Conservation (phyloP, 2,329 filamentous ascomycete genomes). For the Fusarium bactridioides region DNA sequence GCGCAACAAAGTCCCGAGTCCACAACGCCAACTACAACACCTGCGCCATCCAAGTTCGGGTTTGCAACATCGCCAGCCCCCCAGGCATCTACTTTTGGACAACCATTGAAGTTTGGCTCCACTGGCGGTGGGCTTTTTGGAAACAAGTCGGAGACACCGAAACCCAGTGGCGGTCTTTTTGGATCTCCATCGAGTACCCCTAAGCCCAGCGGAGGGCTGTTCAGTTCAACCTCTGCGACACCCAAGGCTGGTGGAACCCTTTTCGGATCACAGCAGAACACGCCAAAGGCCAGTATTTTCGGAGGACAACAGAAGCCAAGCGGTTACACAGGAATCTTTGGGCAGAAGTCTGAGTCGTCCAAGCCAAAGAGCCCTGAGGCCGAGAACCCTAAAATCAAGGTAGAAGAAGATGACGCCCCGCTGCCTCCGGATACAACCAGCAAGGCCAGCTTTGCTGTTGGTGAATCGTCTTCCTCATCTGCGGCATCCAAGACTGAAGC, state of each 20-base stretch:
- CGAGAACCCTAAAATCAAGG: slow-evolving; percentile 49
- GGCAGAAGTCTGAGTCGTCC: slow-evolving; percentile 25
- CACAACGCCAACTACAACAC: slow-evolving; percentile 62
- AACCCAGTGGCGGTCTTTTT: slow-evolving; percentile 39
- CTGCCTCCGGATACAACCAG: slow-evolving; percentile 65
- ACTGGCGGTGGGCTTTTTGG: slow-evolving; percentile 42
- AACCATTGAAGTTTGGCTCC: slow-evolving; percentile 42
- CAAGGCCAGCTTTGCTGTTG: slow-evolving; percentile 58
- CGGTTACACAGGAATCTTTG: slow-evolving; percentile 37
- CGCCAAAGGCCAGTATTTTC: slow-evolving; percentile 34
- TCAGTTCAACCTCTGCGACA: slow-evolving; percentile 40
- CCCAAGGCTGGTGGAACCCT: slow-evolving; percentile 39
- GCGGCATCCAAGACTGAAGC: slow-evolving; percentile 48
- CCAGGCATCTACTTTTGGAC: slow-evolving; percentile 47
- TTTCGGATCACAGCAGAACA: slow-evolving; percentile 35
- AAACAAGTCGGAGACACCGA: slow-evolving; percentile 37
- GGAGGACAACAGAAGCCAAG: slow-evolving; percentile 34
- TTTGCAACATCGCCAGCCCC: slow-evolving; percentile 48
- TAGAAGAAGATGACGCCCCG: slow-evolving; percentile 50
- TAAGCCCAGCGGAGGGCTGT: slow-evolving; percentile 27
- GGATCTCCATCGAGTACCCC: slow-evolving; percentile 32
- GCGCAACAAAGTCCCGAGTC: slow-evolving; percentile 44
- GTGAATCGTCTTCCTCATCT: slow-evolving; percentile 62
- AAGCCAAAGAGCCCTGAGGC: slow-evolving; percentile 20
- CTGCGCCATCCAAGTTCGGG: slow-evolving; percentile 58